A percentile compares a stretch with the other conserved stretches of the same genome.
Conservation (phyloP, 768 basidiomycete species). For the Scleroderma citrinum region DNA sequence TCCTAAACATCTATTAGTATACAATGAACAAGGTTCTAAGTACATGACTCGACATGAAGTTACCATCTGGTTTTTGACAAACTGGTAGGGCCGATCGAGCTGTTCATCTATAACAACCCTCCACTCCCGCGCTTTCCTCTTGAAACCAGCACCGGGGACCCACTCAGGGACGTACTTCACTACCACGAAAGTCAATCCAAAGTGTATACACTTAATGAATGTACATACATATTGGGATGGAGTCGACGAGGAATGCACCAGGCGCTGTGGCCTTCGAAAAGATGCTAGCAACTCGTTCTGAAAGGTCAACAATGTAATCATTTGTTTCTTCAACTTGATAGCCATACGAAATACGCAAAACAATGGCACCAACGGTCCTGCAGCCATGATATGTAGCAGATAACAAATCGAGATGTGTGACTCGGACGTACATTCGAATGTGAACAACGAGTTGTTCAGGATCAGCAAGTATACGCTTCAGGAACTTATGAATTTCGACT, state of each 20-base stretch:
- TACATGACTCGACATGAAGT: slow-evolving; percentile 1
- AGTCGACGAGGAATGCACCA: slow-evolving; percentile 3
- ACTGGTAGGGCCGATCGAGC: slow-evolving; percentile 40
- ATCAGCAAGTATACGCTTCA: slow-evolving; percentile 42
- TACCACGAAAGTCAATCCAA: not conserved
- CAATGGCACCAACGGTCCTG: slow-evolving; percentile 11
- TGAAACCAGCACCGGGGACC: slow-evolving; percentile 29
- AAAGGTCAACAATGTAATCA: slow-evolving; percentile 27
- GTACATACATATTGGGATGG: slow-evolving; percentile 6
- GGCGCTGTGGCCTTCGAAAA: slow-evolving; percentile 1
- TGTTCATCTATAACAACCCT: slow-evolving; percentile 27
- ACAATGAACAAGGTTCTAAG: not conserved
- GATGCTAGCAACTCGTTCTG: slow-evolving; percentile 14
- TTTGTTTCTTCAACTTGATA: slow-evolving; percentile 27
- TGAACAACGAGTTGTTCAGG: slow-evolving; percentile 35
- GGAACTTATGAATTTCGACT: slow-evolving; percentile 41
- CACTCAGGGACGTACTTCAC: slow-evolving; percentile 20
- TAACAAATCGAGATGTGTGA: too few relatives aligned
- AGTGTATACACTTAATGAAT: not conserved
- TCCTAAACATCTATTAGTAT: slow-evolving; percentile 32
- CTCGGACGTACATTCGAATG: too few relatives aligned
- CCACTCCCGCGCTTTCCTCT: slow-evolving; percentile 20
- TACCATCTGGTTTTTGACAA: slow-evolving; percentile 41
- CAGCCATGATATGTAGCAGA: not conserved
- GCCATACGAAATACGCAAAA: slow-evolving; percentile 33